Evolutionary conservation across 805 yeast species (phyloP).

Genomic region (Alloascoidea africana): DNA sequence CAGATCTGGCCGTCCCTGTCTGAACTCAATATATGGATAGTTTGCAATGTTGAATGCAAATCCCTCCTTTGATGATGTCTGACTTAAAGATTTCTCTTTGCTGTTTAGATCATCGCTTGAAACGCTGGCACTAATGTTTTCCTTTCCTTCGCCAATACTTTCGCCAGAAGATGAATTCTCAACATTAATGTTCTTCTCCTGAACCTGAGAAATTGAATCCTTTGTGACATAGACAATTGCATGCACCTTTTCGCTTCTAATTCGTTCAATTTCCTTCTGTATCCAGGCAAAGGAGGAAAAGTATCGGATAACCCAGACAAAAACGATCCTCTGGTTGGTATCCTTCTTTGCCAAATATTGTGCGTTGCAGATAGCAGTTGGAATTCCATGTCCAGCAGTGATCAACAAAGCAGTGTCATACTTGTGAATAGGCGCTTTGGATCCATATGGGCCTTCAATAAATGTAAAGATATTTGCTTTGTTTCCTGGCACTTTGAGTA

Average conservation of each 20-base stretch:
- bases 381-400: constrained; percentile 64
- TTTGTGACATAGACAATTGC: too few species aligned
- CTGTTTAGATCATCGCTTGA: constrained; percentile 2
- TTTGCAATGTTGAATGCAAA: too few species aligned
- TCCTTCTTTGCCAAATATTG: constrained; percentile 18
- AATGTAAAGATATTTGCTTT: background rate
- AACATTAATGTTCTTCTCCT: too few species aligned
- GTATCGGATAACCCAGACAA: constrained; percentile 50
- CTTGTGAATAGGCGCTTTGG: constrained; percentile 27
- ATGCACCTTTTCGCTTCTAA: constrained; percentile 5
- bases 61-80: background rate
- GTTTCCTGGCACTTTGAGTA: background rate
- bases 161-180: constrained; percentile 1
- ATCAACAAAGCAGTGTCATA: constrained; percentile 41
- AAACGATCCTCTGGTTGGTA: constrained; percentile 21
- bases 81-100: constrained; percentile 7
- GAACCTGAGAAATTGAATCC: too few species aligned
- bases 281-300: constrained; percentile 31
- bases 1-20: constrained; percentile 29
- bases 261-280: constrained; percentile 19
- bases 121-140: background rate
- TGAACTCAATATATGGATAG: constrained; percentile 20
- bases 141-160: constrained; percentile 6
- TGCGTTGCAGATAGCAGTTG: constrained; percentile 27
- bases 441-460: constrained; percentile 64